phyloP scores from a whole-genome alignment of 257 asterid genomes.

The Penstemon newberryi region DNA sequence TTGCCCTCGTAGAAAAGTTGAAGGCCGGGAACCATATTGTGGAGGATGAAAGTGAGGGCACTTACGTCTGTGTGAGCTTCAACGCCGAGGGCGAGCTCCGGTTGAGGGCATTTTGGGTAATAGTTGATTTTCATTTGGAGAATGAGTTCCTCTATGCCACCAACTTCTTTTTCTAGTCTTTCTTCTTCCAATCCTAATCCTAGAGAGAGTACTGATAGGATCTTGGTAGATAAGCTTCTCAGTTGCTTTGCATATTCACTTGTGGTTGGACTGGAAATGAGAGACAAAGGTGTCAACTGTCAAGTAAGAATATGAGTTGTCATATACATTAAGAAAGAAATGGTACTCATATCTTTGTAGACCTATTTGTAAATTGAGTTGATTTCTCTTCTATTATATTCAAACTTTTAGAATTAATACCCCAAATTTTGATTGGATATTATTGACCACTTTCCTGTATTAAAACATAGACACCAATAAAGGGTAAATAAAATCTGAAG shows the following conservation, averaged over 20 bases:
- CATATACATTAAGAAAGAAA: too few relatives aligned
- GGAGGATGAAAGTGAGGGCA: constrained; percentile 93
- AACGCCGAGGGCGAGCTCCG: constrained; percentile 91
- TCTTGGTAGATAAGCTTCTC: constrained; percentile 54
- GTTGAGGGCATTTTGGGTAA: constrained; percentile 93
- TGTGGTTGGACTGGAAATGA: constrained; percentile 52
- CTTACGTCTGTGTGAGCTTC: constrained; percentile 89
- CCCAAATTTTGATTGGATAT: too few relatives aligned
- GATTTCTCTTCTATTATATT: too few relatives aligned
- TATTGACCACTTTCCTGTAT: too few relatives aligned
- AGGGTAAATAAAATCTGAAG: too few relatives aligned
- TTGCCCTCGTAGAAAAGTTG: constrained; percentile 69
- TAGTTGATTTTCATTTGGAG: constrained; percentile 86
- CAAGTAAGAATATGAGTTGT: too few relatives aligned
- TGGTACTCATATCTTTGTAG: too few relatives aligned
- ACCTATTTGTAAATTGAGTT: too few relatives aligned
- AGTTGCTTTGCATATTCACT: constrained; percentile 67
- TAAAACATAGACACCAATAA: too few relatives aligned
- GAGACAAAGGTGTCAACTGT: neutral
- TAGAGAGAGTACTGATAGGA: constrained; percentile 58
- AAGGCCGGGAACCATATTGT: constrained; percentile 93
- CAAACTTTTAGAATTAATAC: too few relatives aligned
- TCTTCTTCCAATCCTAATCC: constrained; percentile 67
- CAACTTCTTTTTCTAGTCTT: constrained; percentile 74
- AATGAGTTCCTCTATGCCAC: constrained; percentile 71